Conservation (phyloP, 2,329 filamentous ascomycete genomes). For the Ophiostoma montium region DNA sequence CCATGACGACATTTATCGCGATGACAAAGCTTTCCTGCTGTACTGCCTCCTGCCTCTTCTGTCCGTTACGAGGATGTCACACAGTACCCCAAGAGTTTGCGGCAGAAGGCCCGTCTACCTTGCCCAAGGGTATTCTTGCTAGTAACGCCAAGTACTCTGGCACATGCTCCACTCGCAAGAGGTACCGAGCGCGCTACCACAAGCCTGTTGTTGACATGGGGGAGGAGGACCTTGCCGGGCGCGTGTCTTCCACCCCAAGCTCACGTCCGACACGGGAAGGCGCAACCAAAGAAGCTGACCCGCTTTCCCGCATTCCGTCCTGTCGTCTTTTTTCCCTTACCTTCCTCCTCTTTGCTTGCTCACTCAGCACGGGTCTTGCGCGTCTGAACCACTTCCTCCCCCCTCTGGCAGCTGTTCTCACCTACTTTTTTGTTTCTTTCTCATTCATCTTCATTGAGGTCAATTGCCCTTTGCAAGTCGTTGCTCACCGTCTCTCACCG, state of each 20-base stretch:
- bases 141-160: neutral
- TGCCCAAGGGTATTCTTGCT: no score
- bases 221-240: neutral
- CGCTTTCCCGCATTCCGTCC: constrained; percentile 13
- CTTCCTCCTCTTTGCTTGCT: neutral
- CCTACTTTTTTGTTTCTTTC: neutral
- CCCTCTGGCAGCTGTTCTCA: neutral
- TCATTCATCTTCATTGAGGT: no score
- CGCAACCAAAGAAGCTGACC: constrained; percentile 8
- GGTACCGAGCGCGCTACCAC: constrained; percentile 3
- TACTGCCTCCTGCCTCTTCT: no score
- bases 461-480: no score
- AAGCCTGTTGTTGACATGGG: no score
- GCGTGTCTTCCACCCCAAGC: constrained; percentile 1
- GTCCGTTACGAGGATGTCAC: no score
- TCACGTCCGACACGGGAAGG: constrained; percentile 8
- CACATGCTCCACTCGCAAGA: neutral
- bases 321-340: constrained; percentile 1
- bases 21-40: neutral
- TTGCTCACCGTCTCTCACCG: no score
- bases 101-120: no score
- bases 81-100: no score
- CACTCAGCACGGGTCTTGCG: neutral
- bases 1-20: no score
- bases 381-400: neutral